A percentile compares a stretch with the other conserved stretches of the same genome.
These are phyloP conservation scores for Salix koriyanagi DNA, from an alignment of 345 rosid species.

Conservation along the genomic window DNA sequence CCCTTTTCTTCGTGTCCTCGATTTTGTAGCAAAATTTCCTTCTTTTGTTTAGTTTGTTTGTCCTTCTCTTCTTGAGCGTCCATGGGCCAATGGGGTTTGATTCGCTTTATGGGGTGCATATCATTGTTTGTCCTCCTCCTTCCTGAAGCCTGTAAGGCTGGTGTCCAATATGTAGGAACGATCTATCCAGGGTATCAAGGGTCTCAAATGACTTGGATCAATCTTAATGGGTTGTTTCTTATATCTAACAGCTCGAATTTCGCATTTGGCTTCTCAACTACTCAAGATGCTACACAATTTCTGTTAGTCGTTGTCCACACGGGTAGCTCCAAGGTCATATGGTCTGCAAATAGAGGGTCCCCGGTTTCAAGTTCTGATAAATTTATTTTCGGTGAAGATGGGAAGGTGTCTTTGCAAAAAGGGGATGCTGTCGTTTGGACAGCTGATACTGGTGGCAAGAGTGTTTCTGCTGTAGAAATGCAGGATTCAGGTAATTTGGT, in stretches of 20 bases:
- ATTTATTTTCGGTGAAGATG: constrained; percentile 47
- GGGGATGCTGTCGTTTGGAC: constrained; percentile 55
- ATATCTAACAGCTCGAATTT: constrained; percentile 54
- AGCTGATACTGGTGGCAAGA: constrained; percentile 40
- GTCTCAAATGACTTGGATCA: constrained; percentile 69
- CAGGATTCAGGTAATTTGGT: constrained; percentile 80
- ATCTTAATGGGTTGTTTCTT: constrained; percentile 59
- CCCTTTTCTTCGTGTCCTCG: not conserved
- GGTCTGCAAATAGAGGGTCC: constrained; percentile 73
- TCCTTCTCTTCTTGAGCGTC: not conserved
- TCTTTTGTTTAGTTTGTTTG: not conserved
- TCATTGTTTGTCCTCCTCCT: constrained; percentile 25
- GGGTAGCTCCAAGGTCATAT: constrained; percentile 36
- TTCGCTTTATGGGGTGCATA: constrained; percentile 22
- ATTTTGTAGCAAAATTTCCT: not conserved
- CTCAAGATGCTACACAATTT: constrained; percentile 43
- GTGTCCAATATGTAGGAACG: constrained; percentile 30
- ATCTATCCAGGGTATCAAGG: constrained; percentile 51
- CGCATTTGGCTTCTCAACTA: constrained; percentile 54
- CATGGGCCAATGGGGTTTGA: constrained; percentile 34
- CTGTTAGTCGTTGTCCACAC: constrained; percentile 51
- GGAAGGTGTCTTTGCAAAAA: constrained; percentile 49
- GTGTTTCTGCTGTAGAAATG: constrained; percentile 61
- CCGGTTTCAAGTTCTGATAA: constrained; percentile 63
- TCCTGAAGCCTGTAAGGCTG: constrained; percentile 25